Conservation (phyloP, 345 rosid species). For the Hibiscus trionum region DNA sequence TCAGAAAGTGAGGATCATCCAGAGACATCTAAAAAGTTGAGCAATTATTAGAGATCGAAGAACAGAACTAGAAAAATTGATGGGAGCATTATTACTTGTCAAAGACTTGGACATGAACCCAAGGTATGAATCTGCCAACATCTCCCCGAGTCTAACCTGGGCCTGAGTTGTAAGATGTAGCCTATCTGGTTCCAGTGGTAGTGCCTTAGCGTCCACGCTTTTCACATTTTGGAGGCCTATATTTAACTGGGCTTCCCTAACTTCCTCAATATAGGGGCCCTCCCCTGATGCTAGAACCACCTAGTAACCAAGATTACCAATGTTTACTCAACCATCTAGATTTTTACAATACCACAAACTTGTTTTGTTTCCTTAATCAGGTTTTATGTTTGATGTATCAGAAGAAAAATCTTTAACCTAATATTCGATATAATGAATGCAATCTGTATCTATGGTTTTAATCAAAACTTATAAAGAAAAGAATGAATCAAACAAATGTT, state of each 20-base stretch:
- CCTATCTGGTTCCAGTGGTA: conserved; percentile 53
- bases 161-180: conserved; percentile 65
- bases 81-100: neutral
- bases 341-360: neutral
- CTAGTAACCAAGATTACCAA: conserved; percentile 26
- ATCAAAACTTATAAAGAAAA: neutral
- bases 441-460: neutral
- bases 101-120: conserved; percentile 11
- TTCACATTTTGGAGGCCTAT: conserved; percentile 41
- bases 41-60: neutral
- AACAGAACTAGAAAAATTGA: neutral
- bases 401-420: too few species aligned
- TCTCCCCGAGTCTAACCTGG: conserved; percentile 61
- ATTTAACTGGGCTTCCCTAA: conserved; percentile 57
- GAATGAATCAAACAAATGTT: neutral
- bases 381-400: too few species aligned
- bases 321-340: neutral
- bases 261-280: conserved; percentile 43
- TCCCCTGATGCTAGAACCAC: conserved; percentile 64
- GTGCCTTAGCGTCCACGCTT: conserved; percentile 68
- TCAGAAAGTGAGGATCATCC: neutral
- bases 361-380: neutral
- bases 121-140: conserved; percentile 51
- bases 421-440: too few species aligned
- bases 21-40: neutral